Evolutionary conservation across 1,284 basidiomycete species (phyloP).

Genomic region (Moniliophthora roreri): DNA sequence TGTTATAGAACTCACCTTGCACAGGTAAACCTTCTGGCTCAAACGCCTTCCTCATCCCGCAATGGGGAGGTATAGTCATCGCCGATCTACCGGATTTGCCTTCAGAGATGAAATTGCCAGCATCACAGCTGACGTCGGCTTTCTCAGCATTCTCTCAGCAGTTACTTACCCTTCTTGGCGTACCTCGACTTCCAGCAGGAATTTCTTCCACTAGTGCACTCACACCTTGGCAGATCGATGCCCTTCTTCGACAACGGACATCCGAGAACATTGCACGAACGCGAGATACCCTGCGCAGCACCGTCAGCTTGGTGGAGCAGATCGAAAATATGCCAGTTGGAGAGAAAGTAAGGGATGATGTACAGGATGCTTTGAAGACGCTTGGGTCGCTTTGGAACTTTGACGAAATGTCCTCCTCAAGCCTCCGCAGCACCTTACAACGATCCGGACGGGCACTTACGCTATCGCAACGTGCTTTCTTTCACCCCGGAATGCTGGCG

Average conservation of each 20-base stretch:
- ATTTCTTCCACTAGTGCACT: conserved; percentile 30
- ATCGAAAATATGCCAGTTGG: conserved; percentile 91
- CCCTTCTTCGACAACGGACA: conserved; percentile 71
- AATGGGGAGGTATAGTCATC: conserved; percentile 92
- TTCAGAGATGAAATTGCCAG: conserved; percentile 35
- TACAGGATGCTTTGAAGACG: conserved; percentile 66
- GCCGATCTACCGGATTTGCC: conserved; percentile 56
- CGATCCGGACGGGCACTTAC: conserved; percentile 68
- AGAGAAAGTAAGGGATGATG: conserved; percentile 69
- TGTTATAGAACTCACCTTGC: conserved; percentile 12
- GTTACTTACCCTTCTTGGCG: conserved; percentile 76
- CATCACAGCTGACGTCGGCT: conserved; percentile 46
- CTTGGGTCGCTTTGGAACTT: conserved; percentile 46
- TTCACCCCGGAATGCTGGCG: conserved; percentile 95
- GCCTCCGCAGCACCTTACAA: conserved; percentile 47
- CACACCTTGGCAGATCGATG: conserved; percentile 79
- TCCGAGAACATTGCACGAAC: conserved; percentile 69
- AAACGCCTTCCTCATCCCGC: conserved; percentile 86
- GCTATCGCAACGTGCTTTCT: conserved; percentile 89
- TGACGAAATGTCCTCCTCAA: not conserved
- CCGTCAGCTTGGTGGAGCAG: conserved; percentile 78
- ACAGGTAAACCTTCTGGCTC: conserved; percentile 46
- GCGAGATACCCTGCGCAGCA: conserved; percentile 77
- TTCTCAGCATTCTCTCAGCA: conserved; percentile 79
- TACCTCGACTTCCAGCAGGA: conserved; percentile 58